phyloP scores from a whole-genome alignment of 352 stramenopile genomes.

The Globisporangium apiculatum region DNA sequence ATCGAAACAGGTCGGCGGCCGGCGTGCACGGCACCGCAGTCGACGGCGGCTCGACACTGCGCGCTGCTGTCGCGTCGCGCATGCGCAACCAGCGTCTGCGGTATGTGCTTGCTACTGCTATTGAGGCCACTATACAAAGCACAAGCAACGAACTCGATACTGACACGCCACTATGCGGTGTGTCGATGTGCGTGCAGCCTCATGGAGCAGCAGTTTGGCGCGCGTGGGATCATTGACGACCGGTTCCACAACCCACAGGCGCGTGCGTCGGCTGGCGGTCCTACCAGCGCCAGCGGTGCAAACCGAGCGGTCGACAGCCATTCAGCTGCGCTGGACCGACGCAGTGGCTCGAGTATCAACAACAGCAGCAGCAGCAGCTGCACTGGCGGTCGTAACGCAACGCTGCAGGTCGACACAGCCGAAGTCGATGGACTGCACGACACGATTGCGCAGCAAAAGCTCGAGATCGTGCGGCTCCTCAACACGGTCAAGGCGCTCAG shows the following conservation, averaged over 20 bases:
- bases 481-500: conserved; percentile 84
- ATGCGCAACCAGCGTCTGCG: conserved; percentile 78
- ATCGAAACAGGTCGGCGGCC: conserved; percentile 25
- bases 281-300: not conserved
- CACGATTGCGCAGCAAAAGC: conserved; percentile 62
- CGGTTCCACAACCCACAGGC: conserved; percentile 16
- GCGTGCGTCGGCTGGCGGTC: conserved; percentile 5
- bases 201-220: conserved; percentile 76
- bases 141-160: no score
- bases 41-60: conserved; percentile 68
- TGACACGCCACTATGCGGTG: no score
- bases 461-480: conserved; percentile 73
- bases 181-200: conserved; percentile 23
- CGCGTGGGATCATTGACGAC: conserved; percentile 28
- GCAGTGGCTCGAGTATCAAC: no score
- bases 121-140: no score
- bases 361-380: not conserved
- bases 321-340: not conserved
- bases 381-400: not conserved
- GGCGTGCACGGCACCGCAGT: conserved; percentile 58
- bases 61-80: conserved; percentile 68
- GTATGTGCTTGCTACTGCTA: conserved; percentile 10
- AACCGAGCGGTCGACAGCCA: not conserved
- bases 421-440: conserved; percentile 48
- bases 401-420: not conserved